phyloP scores from a whole-genome alignment of 1,139 yeast species.

The Kluyveromyces sp. region DNA sequence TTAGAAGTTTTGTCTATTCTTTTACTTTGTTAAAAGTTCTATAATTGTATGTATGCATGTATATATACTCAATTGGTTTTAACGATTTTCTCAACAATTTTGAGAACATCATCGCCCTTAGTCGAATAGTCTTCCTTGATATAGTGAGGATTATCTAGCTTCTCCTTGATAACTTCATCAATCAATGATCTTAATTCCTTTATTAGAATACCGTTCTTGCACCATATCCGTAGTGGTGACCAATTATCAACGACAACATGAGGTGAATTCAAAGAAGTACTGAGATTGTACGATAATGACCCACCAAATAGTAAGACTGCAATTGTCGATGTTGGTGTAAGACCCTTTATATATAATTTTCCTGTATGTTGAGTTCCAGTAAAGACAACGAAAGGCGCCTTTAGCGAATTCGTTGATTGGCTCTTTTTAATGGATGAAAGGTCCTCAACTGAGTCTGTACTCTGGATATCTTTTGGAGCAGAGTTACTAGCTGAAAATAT shows the following conservation, averaged over 20 bases:
- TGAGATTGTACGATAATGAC: conserved; percentile 59
- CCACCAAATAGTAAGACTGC: conserved; percentile 78
- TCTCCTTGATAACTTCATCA: conserved; percentile 58
- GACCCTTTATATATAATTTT: conserved; percentile 61
- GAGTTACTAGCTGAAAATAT: conserved; percentile 38
- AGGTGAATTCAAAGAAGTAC: conserved; percentile 41
- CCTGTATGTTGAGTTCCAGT: conserved; percentile 53
- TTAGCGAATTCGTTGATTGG: conserved; percentile 23
- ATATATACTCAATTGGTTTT: background rate
- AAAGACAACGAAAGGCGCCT: conserved; percentile 49
- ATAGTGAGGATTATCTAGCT: conserved; percentile 38
- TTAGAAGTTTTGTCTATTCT: background rate
- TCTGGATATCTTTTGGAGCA: conserved; percentile 34
- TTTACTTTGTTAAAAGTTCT: background rate
- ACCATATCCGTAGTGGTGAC: conserved; percentile 86
- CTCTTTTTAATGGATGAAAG: conserved; percentile 33
- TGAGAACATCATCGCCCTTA: conserved; percentile 8
- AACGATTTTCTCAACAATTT: conserved; percentile 6
- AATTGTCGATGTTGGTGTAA: conserved; percentile 70
- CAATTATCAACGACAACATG: conserved; percentile 69
- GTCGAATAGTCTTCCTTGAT: conserved; percentile 6
- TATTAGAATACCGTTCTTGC: conserved; percentile 81
- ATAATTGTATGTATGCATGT: background rate
- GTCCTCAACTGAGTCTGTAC: conserved; percentile 27
- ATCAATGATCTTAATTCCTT: conserved; percentile 59